phyloP scores from a whole-genome alignment of 768 basidiomycete species.

The Boletus bicolor region DNA sequence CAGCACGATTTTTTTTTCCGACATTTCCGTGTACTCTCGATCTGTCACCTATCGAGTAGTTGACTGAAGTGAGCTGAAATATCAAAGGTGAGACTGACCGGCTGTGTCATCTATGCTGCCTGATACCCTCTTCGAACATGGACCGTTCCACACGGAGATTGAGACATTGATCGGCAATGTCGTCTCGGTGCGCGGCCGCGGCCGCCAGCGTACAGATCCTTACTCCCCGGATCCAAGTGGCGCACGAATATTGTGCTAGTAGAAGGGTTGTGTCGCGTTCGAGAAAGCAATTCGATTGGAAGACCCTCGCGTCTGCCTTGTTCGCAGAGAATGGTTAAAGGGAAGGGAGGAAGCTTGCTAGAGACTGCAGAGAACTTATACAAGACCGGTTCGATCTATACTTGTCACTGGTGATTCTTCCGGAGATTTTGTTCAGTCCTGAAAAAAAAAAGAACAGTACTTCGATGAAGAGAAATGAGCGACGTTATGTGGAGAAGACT shows the following conservation, averaged over 20 bases:
- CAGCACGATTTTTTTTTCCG: not conserved
- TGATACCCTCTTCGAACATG: slow-evolving; percentile 1
- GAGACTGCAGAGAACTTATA: slow-evolving; percentile 8
- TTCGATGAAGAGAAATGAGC: too few relatives aligned
- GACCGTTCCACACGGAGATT: slow-evolving; percentile 17
- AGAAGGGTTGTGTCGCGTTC: slow-evolving; percentile 2
- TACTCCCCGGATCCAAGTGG: not conserved
- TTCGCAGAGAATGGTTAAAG: not conserved
- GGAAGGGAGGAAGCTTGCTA: slow-evolving; percentile 10
- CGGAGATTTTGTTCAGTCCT: not conserved
- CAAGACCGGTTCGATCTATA: slow-evolving; percentile 13
- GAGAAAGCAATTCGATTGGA: slow-evolving; percentile 13
- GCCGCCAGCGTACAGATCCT: slow-evolving; percentile 5
- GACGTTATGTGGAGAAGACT: not conserved
- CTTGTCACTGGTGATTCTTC: not conserved
- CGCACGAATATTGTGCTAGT: too few relatives aligned
- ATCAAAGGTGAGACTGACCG: too few relatives aligned
- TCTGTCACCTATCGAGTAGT: slow-evolving; percentile 18
- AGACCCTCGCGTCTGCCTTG: slow-evolving; percentile 11
- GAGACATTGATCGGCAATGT: not conserved
- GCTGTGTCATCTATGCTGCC: not conserved
- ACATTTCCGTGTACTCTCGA: not conserved
- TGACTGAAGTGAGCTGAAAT: slow-evolving; percentile 15
- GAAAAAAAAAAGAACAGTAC: not conserved
- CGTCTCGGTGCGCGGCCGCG: not conserved